These are phyloP conservation scores for Ploettnerulaceae sp. DNA, from an alignment of 2,329 filamentous ascomycete species.

Conservation along the genomic window DNA sequence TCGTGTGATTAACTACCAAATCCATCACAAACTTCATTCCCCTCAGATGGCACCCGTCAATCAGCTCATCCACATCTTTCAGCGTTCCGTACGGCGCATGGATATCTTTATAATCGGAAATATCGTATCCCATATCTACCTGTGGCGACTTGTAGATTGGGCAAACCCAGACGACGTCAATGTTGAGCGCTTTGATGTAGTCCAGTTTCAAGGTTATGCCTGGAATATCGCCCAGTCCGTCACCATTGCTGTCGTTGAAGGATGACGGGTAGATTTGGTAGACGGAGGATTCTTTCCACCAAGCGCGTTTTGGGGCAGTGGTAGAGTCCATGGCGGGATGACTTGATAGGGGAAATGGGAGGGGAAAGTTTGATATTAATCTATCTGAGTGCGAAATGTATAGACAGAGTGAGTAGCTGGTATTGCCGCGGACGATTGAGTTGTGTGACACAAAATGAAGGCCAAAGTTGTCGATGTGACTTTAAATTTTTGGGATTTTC, in stretches of 20 bases:
- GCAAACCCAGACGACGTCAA: slow-evolving; percentile 63
- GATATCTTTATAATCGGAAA: slow-evolving; percentile 64
- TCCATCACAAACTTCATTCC: slow-evolving; percentile 67
- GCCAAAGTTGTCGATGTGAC: no score
- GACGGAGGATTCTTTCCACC: slow-evolving; percentile 40
- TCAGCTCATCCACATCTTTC: slow-evolving; percentile 58
- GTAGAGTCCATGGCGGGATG: not conserved
- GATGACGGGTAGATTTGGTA: slow-evolving; percentile 58
- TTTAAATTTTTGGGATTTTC: no score
- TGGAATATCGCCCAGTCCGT: slow-evolving; percentile 56
- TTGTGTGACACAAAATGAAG: no score
- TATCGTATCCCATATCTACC: slow-evolving; percentile 68
- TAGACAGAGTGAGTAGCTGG: no score
- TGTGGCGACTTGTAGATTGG: slow-evolving; percentile 62
- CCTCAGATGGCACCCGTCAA: slow-evolving; percentile 53
- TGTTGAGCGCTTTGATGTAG: slow-evolving; percentile 55
- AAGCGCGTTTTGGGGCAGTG: slow-evolving; percentile 15
- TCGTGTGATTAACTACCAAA: slow-evolving; percentile 68
- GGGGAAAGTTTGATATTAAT: no score
- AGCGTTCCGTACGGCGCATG: slow-evolving; percentile 63
- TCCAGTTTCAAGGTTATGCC: slow-evolving; percentile 60
- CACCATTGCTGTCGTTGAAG: slow-evolving; percentile 52
- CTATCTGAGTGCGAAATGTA: no score
- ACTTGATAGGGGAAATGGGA: no score
- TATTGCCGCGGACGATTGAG: no score